Evolutionary conservation across 2,329 filamentous ascomycete genomes (phyloP).

Genomic region (Magnaporthiopsis poae): DNA sequence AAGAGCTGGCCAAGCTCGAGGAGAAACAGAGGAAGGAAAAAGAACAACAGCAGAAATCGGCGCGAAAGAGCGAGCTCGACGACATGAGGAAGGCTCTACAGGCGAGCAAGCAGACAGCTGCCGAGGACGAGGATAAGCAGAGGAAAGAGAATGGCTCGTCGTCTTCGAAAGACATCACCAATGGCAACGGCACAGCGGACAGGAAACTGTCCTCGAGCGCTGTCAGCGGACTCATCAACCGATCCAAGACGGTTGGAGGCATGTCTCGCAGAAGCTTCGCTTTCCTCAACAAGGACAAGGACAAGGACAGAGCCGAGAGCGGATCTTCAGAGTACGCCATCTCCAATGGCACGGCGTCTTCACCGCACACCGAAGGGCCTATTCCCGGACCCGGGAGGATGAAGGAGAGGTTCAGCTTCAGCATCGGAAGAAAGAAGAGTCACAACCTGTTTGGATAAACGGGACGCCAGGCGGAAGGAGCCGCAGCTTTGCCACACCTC

Average conservation of each 20-base stretch:
- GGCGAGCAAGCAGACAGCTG: constrained; percentile 53
- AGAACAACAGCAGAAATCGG: constrained; percentile 25
- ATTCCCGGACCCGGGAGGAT: constrained; percentile 17
- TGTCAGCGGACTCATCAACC: constrained; percentile 43
- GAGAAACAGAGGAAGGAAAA: constrained; percentile 33
- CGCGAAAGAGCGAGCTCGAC: constrained; percentile 45
- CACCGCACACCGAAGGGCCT: constrained; percentile 3
- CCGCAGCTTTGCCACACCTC: neutral
- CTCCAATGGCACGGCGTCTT: constrained; percentile 4
- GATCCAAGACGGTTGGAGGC: constrained; percentile 55
- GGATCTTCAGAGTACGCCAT: neutral
- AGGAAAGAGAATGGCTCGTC: constrained; percentile 31
- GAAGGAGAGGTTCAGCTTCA: constrained; percentile 57
- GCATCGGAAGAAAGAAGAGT: constrained; percentile 63
- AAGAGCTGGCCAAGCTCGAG: constrained; percentile 34
- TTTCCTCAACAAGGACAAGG: constrained; percentile 45
- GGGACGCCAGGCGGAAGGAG: neutral
- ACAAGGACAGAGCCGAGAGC: constrained; percentile 17
- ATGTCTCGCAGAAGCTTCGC: constrained; percentile 67
- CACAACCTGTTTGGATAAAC: constrained; percentile 31
- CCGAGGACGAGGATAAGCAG: constrained; percentile 41
- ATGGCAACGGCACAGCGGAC: neutral
- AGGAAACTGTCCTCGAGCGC: constrained; percentile 1
- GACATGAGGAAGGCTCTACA: constrained; percentile 56
- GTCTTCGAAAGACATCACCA: constrained; percentile 13